Evolutionary conservation across 208 protist species (phyloP), one percentile per base, ranked within the genome.

Genomic region (Crithidia thermophila): DNA sequence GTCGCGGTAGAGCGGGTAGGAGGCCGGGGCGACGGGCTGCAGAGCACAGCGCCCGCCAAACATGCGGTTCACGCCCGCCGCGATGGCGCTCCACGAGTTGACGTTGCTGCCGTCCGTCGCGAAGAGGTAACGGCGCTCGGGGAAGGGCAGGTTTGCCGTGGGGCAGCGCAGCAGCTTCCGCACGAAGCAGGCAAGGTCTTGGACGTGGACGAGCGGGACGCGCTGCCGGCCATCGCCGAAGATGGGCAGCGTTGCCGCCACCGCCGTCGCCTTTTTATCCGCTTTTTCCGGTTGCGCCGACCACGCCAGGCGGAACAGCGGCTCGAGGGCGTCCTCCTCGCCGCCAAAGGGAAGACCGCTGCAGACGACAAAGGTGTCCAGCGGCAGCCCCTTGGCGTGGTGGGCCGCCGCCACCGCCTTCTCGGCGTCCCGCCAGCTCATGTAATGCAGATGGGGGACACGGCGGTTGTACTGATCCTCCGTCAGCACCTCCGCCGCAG

Each of bases 391-490:
- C 13, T 88, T 82, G 33, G 81, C 88, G 62, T 90, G 82, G 73
- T 95, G 85, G 1, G 84, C 87, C 4, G 81, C 75, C 25, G 90
- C 90, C n/a, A 94, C 86, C 11, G 90, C 80, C 56, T 93, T 95
- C 81, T 98, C 97, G 10, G 94, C 93, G 49, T 98, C 90, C 23
- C 93, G 85, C 80, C 88, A 97, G 69, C 83, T 89, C 64, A 88
- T 84, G 74, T 97, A 98, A 56, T 95, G 91, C 28, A 90, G 74
- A 72, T 98, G 96, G 11, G 96, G 90, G 55, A 95, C 82, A 30
- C 96, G 86, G n/a, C 90, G 84, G 70, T 96, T 94, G 79, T 89
- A 98, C 69, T 97, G 90, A 43, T 98, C 96, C 78, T 98, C 96
- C 10, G 91, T 95, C 16, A 98, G 75, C 34, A 93, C 52, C 66